Evolutionary conservation across 345 rosid species (phyloP).

Genomic region (Hevea brasiliensis): DNA sequence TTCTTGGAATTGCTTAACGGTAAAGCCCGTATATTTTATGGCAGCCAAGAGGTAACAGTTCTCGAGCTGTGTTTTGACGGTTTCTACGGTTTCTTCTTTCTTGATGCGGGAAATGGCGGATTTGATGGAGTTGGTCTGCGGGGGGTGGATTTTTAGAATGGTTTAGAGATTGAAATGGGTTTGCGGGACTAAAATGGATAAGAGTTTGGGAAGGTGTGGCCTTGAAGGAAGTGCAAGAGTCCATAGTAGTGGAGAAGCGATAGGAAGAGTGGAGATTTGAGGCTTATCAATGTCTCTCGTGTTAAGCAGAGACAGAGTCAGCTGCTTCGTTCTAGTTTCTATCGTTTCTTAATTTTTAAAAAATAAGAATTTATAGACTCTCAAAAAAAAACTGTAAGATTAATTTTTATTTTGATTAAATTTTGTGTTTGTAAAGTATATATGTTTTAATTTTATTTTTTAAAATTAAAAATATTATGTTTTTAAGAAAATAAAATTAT

Average conservation of each 20-base stretch:
- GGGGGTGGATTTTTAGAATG: conserved; percentile 12
- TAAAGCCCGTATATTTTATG: conserved; percentile 69
- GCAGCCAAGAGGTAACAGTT: conserved; percentile 83
- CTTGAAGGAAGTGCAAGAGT: conserved; percentile 58
- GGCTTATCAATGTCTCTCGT: conserved; percentile 11
- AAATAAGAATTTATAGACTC: no score
- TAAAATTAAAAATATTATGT: no score
- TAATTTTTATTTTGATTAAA: no score
- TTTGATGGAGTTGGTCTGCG: conserved; percentile 35
- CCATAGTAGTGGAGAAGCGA: conserved; percentile 46
- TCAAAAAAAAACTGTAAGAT: no score
- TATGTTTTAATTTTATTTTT: no score
- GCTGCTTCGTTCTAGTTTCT: no score
- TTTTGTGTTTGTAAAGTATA: no score
- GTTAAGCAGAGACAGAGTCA: no score
- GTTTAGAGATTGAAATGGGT: conserved; percentile 26
- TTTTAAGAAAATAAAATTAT: no score
- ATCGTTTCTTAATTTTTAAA: no score
- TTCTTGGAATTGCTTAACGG: conserved; percentile 86
- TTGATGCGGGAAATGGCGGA: conserved; percentile 80
- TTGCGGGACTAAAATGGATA: conserved; percentile 25
- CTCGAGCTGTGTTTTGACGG: conserved; percentile 74
- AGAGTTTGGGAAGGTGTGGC: conserved; percentile 25
- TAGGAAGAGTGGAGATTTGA: neutral
- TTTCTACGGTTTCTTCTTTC: conserved; percentile 81